phyloP scores from a whole-genome alignment of 106 monocot genomes.

The Dioscorea alata region DNA sequence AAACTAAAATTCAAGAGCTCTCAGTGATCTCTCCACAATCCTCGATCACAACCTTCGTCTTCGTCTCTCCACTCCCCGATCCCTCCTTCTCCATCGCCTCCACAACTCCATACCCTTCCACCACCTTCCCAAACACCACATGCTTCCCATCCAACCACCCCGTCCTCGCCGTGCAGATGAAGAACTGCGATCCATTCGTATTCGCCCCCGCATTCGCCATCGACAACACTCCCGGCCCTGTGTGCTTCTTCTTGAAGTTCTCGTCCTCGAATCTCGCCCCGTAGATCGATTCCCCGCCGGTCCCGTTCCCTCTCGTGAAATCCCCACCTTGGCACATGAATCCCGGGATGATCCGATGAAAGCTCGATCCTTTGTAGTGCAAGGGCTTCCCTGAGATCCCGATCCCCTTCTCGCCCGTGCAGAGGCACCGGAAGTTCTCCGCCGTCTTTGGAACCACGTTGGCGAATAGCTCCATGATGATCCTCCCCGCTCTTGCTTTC shows the following conservation, averaged over 20 bases:
- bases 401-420: conserved; percentile 86
- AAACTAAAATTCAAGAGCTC: background rate
- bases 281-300: conserved; percentile 84
- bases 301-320: conserved; percentile 77
- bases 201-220: conserved; percentile 77
- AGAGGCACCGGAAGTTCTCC: conserved; percentile 83
- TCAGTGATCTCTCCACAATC: conserved; percentile 63
- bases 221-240: conserved; percentile 59
- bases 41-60: conserved; percentile 41
- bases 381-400: conserved; percentile 55
- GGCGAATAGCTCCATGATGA: conserved; percentile 71
- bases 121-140: conserved; percentile 74
- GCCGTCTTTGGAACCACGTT: conserved; percentile 75
- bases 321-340: conserved; percentile 95
- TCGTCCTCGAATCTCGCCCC: conserved; percentile 63
- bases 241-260: conserved; percentile 79
- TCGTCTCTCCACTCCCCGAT: conserved; percentile 34
- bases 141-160: conserved; percentile 78
- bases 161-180: conserved; percentile 65
- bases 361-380: conserved; percentile 73
- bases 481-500: conserved; percentile 55
- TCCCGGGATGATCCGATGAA: conserved; percentile 75
- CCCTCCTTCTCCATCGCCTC: conserved; percentile 71
- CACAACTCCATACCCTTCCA: conserved; percentile 67
- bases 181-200: conserved; percentile 85